Conservation (phyloP, 228 moss, liverwort and hornwort genomes). For the Sphagnum fallax region DNA sequence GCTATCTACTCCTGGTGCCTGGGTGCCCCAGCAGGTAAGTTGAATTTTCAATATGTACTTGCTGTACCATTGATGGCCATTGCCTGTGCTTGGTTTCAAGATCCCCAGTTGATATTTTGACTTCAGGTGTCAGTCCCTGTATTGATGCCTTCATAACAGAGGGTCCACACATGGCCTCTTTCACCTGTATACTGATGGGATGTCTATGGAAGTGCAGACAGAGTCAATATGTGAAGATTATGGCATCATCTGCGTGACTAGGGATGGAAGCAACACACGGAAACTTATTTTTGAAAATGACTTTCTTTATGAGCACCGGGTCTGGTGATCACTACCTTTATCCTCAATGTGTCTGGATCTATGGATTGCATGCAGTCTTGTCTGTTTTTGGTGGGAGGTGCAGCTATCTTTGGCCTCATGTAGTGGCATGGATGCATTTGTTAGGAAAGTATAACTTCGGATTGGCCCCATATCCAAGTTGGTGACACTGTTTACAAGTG, state of each 20-base stretch:
- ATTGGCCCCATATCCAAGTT: no score
- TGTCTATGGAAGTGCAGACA: constrained; percentile 12
- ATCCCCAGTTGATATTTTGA: neutral
- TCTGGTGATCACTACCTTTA: constrained; percentile 1
- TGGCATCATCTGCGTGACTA: constrained; percentile 38
- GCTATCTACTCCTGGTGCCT: constrained; percentile 27
- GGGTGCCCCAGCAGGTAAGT: constrained; percentile 47
- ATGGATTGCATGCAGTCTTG: neutral
- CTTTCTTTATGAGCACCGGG: constrained; percentile 32
- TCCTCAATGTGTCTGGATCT: neutral
- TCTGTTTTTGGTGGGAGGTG: neutral
- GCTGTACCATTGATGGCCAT: neutral
- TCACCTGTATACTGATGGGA: no score
- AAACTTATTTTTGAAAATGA: constrained; percentile 43
- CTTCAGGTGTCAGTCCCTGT: neutral
- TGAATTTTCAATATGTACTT: neutral
- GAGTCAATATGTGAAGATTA: constrained; percentile 37
- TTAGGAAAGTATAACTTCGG: no score
- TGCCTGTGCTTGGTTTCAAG: neutral
- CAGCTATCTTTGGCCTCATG: no score
- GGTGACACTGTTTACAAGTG: no score
- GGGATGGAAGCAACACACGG: constrained; percentile 31
- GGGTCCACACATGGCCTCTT: no score
- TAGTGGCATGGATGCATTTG: no score
- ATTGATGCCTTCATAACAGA: neutral